phyloP scores from a whole-genome alignment of 176 grass and related monocot genomes.

The Oryza glumipatula region DNA sequence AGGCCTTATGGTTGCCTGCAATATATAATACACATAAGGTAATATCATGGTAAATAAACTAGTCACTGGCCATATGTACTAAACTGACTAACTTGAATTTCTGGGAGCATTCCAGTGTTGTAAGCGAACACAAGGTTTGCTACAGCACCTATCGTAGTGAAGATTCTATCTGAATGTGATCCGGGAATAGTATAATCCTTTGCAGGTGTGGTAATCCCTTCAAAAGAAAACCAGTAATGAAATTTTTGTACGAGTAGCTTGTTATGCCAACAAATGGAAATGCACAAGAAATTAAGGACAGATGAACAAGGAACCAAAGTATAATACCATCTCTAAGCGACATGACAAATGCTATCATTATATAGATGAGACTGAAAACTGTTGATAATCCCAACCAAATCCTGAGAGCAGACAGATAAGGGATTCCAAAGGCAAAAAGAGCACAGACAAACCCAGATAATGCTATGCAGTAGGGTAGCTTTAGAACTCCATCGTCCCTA shows the following conservation, averaged over 20 bases:
- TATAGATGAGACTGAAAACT: conserved; percentile 61
- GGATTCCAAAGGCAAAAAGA: conserved; percentile 78
- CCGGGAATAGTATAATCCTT: conserved; percentile 69
- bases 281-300: neutral
- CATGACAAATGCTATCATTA: conserved; percentile 52
- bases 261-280: neutral
- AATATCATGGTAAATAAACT: neutral
- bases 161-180: conserved; percentile 40
- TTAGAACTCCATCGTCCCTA: conserved; percentile 52
- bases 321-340: conserved; percentile 58
- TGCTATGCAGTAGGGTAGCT: conserved; percentile 71
- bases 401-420: conserved; percentile 70
- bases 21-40: neutral
- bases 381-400: conserved; percentile 78
- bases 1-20: conserved; percentile 57
- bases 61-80: neutral
- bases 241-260: neutral
- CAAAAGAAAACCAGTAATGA: neutral
- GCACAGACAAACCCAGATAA: conserved; percentile 67
- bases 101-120: conserved; percentile 80
- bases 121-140: conserved; percentile 76
- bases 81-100: conserved; percentile 56
- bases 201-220: conserved; percentile 40
- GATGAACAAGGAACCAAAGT: neutral
- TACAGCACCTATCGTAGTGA: conserved; percentile 56